Evolutionary conservation across 805 yeast genomes (phyloP), one percentile per base, ranked within the genome.

Genomic region (Barnettozyma sp.): DNA sequence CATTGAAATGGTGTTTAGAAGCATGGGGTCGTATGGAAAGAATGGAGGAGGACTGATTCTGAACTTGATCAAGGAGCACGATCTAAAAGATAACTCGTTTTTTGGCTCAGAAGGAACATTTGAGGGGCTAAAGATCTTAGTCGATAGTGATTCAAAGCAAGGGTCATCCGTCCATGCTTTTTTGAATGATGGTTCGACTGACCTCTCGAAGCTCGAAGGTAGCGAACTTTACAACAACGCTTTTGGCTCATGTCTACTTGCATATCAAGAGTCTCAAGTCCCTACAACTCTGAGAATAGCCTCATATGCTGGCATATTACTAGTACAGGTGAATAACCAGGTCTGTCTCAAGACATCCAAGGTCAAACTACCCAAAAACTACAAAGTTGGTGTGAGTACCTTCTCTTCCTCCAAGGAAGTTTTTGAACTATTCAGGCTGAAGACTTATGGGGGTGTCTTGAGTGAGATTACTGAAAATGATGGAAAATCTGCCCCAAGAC

Each of bases 291-390:
- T 81, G n/a, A 72, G 86, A 57, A 45, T 82, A 11, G 73, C 80
- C 7, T 80, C 79, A 48, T 70, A 74, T 17, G 54, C 55, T 19
- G 60, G 64, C 12, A 56, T 71, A 40, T 64, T 78, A 43, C 78
- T 79, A 45, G 67, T 82, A n/a, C 85, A 82, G 42, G 61, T 80
- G 33, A 85, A 82, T 56, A 82, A 82, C 54, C 74, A 70, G 46
- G 63, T 82, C 38, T 77, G 87, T 50, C 73, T 82, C 56, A 76
- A 76, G 55, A 77, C 87, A 0, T 70, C 73, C 39, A 56, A 71
- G 36, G 60, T 82, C 24, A 51, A 57, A 23, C 51, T 82, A 14
- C 73, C 73, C 22, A 42, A 54, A 6, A 45, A 60, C 22, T 64
- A 70, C 40, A 65, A 58, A 32, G 39, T 81, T 31, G 86, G 86